Base-by-base conservation (phyloP, 1,284 basidiomycete species). In the Mrakiaceae sp. region DNA sequence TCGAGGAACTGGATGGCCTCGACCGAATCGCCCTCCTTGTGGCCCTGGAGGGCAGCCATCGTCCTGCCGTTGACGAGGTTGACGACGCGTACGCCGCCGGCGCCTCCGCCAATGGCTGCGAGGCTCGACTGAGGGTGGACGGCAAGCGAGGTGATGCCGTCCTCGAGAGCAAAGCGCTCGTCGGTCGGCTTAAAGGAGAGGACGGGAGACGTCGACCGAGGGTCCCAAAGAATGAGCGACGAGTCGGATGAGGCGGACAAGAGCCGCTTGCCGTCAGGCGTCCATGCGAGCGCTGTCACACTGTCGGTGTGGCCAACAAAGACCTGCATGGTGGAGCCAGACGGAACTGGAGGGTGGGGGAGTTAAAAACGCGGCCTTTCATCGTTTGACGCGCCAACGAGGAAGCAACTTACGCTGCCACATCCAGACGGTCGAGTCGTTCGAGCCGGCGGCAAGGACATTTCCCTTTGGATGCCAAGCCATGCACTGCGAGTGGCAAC, bases 401-500 rank as follows among this genome's bases (percentile, higher is more conserved):
- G 48, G 9, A 43, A 49, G 39, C 9, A 16, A 69, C 73, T 72
- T 75, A 94, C 93, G 78, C 78, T 96, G 90, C 94, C 94, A 99
- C 72, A 98, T 80, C 95, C 95, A 98, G n/a, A 95, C 85, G 4
- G 89, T 96, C 4, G 88, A 84, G 75, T 98, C 95, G 69, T 95
- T 90, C 16, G 90, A 88, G 49, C 95, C 95, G 0, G 90, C 93
- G 3, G 95, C 82, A 0, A 98, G 81, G 3, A 97, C 88, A 58
- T 80, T 79, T 12, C 94, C 96, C 74, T 87, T 93, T 0, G 96
- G 95, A 78, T 99, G 96, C 95, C 95, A 99, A 77, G 84, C 81
- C 60, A 98, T 74, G 84, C 92, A 97, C 90, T 95, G 68, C 53
- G 68, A 27, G 67, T 62, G 51, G 54, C 4, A 50, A 46, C 51